A percentile compares a stretch with the other conserved stretches of the same genome.
These are phyloP conservation scores for Pogostemon cablin DNA, from an alignment of 257 asterid genomes.

Conservation along the genomic window DNA sequence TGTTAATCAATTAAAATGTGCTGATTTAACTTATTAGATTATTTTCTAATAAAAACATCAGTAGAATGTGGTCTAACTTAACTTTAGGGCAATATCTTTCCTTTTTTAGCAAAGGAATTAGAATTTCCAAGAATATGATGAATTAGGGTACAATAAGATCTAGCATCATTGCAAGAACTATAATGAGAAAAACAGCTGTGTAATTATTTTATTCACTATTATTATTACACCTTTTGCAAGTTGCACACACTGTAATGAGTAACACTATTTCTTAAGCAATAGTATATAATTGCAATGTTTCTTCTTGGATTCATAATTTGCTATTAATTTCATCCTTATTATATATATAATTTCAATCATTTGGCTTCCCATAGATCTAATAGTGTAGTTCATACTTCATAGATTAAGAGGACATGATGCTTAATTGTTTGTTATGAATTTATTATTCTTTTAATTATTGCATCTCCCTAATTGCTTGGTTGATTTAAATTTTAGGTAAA, in stretches of 20 bases:
- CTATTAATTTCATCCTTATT: slow-evolving; percentile 28
- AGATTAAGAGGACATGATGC: too few species aligned
- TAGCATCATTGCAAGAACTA: slow-evolving; percentile 23
- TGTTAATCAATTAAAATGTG: too few species aligned
- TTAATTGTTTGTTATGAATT: too few species aligned
- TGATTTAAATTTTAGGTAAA: too few species aligned
- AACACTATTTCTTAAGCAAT: neutral
- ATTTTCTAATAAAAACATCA: slow-evolving; percentile 17
- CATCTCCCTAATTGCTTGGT: too few species aligned
- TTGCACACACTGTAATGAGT: slow-evolving; percentile 29
- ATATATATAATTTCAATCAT: slow-evolving; percentile 30
- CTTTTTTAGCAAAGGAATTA: slow-evolving; percentile 22
- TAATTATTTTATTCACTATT: slow-evolving; percentile 5
- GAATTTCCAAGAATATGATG: slow-evolving; percentile 8
- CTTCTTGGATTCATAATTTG: neutral
- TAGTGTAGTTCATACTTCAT: too few species aligned
- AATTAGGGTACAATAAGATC: neutral
- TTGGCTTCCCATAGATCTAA: neutral
- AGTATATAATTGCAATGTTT: neutral
- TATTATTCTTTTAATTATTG: too few species aligned
- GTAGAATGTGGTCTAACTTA: slow-evolving; percentile 13
- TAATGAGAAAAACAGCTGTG: slow-evolving; percentile 13
- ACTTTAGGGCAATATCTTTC: slow-evolving; percentile 33
- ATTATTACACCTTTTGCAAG: slow-evolving; percentile 25
- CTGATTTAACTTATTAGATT: slow-evolving; percentile 13